Evolutionary conservation across 306 rosid species (phyloP), one percentile per base, ranked within the genome.

Genomic region (Trifolium dubium): DNA sequence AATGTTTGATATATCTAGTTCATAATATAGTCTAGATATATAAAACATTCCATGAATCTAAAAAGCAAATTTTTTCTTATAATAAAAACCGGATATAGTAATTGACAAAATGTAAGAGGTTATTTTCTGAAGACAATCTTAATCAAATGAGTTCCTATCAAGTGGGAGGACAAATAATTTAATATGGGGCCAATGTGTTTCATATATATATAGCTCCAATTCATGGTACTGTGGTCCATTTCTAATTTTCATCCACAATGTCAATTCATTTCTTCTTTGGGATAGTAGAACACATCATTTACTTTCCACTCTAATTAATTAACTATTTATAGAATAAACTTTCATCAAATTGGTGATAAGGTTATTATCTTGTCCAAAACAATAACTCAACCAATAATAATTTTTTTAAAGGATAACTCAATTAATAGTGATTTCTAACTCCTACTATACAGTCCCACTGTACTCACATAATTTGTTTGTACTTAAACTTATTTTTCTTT

Each of bases 151-250:
- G 41, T 43, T 72, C 68, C 76, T 53, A 17, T 14, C 74, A 8
- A 54, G 80, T 46, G 44, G 75, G 43, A 56, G 31, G 44, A 18
- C 8, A 23, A 64, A 40, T 5, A 47, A 17, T 18, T 47, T 14
- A 14, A 23, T 29, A 55, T 9, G 74, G 74, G 66, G 19, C 76
- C 79, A 49, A 43, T 53, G 2, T 41, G 10, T 17, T 63, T 31
- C 66, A 35, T 8, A 5, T 8, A 56, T 43, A 35, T 8, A 5
- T 8, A 56, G 28, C 15, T 56, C 63, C 61, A 64, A 64, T 34
- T 51, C 55, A 40, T 44, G 19, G 37, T 54, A 28, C 5, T 17
- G 73, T 55, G 82, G 82, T 66, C 79, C 78, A 34, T 64, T 66
- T 66, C n/a, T 15, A 0, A n/a, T n/a, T n/a, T n/a, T 13, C 70